Evolutionary conservation across 441 rosid genomes (phyloP).

Genomic region (Sinapis alba): DNA sequence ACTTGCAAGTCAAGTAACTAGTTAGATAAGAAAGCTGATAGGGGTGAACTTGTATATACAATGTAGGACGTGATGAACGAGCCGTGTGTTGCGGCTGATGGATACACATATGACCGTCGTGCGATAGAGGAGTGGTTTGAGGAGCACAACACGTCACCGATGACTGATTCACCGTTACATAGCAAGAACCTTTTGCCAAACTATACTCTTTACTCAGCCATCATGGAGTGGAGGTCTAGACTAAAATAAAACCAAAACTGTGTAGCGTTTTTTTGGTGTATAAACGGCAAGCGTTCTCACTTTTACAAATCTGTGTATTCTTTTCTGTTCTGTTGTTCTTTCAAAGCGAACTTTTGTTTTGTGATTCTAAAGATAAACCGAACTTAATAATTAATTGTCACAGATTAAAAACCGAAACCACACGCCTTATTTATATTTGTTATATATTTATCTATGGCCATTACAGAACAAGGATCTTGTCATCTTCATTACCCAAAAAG

Average conservation of each 20-base stretch:
- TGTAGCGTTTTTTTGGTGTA: conserved; percentile 18
- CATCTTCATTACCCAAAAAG: conserved; percentile 3
- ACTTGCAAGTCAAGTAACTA: neutral
- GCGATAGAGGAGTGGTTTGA: conserved; percentile 84
- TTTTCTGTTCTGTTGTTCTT: neutral
- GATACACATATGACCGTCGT: conserved; percentile 78
- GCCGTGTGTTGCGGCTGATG: conserved; percentile 92
- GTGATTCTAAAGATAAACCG: neutral
- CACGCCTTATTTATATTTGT: neutral
- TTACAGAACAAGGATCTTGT: neutral
- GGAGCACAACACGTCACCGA: conserved; percentile 72
- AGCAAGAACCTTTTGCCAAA: conserved; percentile 72
- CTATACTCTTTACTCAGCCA: conserved; percentile 74
- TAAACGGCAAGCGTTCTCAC: conserved; percentile 17
- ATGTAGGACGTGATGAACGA: conserved; percentile 82
- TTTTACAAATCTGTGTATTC: neutral
- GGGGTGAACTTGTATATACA: neutral
- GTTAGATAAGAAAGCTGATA: neutral
- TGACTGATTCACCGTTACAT: conserved; percentile 58
- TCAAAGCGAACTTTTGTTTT: neutral
- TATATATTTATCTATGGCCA: neutral
- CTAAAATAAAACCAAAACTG: conserved; percentile 3
- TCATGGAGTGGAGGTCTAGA: conserved; percentile 74
- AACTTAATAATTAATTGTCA: neutral
- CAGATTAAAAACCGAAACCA: neutral